Evolutionary conservation across 2,329 filamentous ascomycete genomes (phyloP), one percentile per base, ranked within the genome.

Genomic region (Waltergamsia citrina): DNA sequence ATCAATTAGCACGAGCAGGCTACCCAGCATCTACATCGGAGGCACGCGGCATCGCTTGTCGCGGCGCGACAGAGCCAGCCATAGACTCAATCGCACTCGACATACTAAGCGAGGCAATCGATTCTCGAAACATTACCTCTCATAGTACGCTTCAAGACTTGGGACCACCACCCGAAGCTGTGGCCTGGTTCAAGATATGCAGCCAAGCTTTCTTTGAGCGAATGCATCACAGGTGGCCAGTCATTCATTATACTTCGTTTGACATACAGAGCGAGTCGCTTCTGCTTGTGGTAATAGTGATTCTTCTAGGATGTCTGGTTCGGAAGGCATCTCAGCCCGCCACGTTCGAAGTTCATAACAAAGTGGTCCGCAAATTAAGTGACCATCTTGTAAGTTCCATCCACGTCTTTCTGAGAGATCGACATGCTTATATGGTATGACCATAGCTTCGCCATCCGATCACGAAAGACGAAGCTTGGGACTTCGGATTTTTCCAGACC

Each of bases 151-250:
- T 14, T 10, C 18, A 14, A n/a, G 27, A 33, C 8, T 25, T 38
- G 12, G 23, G 24, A 14, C 24, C 12, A 15, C 24, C 35, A 9
- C 14, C 29, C 29, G 18, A 32, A 9, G 28, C 29, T 9, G 27
- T 38, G 18, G 15, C 41, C 2, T 51, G 47, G 49, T 38, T 48
- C 4, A 29, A 39, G 12, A 38, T 35, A 4, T 43, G 42, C 18
- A 38, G 45, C 1, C 45, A 49, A 1, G 44, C 51, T 0, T 70
- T 63, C 24, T 52, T 67, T n/a, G 45, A 45, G 0, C 38, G 49
- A 0, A 61, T 65, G 19, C 62, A 66, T 36, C 48, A 60, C 18
- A 50, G 51, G 1, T 66, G 61, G 50, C 57, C 63, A 6, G 43
- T 63, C 3, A 41, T 67, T 4, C 60, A 63, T 39, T 49, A 46